Percentiles rank a stretch among this genome's conserved stretches.
Conservation (phyloP, 495 filamentous ascomycete genomes). For the Poronia punctata region DNA sequence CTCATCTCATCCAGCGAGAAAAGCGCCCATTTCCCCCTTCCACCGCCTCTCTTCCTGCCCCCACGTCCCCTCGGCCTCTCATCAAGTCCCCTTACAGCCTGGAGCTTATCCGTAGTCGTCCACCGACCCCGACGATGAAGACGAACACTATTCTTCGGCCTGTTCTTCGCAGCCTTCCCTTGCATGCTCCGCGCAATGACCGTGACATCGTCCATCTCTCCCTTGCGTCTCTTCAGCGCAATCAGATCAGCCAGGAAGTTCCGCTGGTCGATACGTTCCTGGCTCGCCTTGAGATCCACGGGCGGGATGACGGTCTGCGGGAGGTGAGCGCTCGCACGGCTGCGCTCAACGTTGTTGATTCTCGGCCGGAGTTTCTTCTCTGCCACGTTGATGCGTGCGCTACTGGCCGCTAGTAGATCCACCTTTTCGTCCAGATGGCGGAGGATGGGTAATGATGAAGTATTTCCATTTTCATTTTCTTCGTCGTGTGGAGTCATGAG, state of each 20-base stretch:
- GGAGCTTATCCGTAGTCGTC: conserved; percentile 11
- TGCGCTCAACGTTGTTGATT: conserved; percentile 1
- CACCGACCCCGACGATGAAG: conserved; percentile 22
- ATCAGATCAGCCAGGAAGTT: conserved; percentile 41
- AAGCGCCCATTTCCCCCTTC: conserved; percentile 6
- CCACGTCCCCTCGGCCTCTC: conserved; percentile 8
- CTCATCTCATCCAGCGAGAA: conserved; percentile 12
- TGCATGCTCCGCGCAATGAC: conserved; percentile 33
- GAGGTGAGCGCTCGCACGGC: conserved; percentile 4
- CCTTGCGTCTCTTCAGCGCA: conserved; percentile 43
- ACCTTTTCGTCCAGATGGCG: conserved; percentile 42
- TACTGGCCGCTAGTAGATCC: conserved; percentile 56
- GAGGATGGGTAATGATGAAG: conserved; percentile 30
- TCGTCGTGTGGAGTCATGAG: conserved; percentile 52
- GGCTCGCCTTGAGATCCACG: conserved; percentile 12
- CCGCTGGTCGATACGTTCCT: conserved; percentile 31
- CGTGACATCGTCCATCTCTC: conserved; percentile 50
- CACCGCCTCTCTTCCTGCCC: conserved; percentile 13
- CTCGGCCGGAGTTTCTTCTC: conserved; percentile 26
- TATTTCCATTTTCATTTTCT: too few relatives aligned
- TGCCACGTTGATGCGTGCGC: conserved; percentile 38
- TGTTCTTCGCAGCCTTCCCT: conserved; percentile 27
- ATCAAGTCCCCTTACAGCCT: neutral
- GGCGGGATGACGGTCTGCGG: conserved; percentile 12
- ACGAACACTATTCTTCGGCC: conserved; percentile 17